These are phyloP conservation scores for Dioscorea zingiberensis DNA, from an alignment of 106 monocot species.

Conservation along the genomic window DNA sequence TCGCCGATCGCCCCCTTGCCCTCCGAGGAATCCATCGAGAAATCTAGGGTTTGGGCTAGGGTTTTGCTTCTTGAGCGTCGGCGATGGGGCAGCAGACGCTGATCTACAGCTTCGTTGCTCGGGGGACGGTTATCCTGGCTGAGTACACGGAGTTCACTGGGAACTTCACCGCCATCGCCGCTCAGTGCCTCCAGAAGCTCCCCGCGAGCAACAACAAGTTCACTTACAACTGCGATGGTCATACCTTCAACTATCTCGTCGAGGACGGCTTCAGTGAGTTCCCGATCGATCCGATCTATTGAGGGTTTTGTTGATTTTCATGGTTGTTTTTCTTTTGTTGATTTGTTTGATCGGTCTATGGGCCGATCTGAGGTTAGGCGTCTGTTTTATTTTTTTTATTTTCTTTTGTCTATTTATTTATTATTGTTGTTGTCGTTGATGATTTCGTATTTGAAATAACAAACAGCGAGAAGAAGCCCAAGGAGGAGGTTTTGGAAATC, in stretches of 20 bases:
- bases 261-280: constrained; percentile 9
- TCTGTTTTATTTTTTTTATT: too few relatives aligned
- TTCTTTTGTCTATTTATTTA: too few relatives aligned
- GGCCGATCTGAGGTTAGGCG: too few relatives aligned
- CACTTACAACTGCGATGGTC: constrained; percentile 13
- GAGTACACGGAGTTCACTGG: constrained; percentile 17
- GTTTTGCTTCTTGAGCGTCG: not conserved
- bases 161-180: constrained; percentile 2
- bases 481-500: too few relatives aligned
- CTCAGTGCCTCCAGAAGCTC: constrained; percentile 9
- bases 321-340: too few relatives aligned
- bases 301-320: too few relatives aligned
- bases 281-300: not conserved
- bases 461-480: too few relatives aligned
- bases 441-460: too few relatives aligned
- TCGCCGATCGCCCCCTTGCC: not conserved
- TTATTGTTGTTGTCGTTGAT: too few relatives aligned
- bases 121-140: constrained; percentile 6
- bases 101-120: constrained; percentile 13
- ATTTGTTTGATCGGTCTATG: too few relatives aligned
- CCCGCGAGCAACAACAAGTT: constrained; percentile 12
- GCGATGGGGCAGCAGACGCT: constrained; percentile 12
- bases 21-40: not conserved
- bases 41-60: constrained; percentile 16
- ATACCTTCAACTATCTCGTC: constrained; percentile 16